phyloP scores from a whole-genome alignment of 176 grass and related monocot species.

The Bonia amplexicaulis region DNA sequence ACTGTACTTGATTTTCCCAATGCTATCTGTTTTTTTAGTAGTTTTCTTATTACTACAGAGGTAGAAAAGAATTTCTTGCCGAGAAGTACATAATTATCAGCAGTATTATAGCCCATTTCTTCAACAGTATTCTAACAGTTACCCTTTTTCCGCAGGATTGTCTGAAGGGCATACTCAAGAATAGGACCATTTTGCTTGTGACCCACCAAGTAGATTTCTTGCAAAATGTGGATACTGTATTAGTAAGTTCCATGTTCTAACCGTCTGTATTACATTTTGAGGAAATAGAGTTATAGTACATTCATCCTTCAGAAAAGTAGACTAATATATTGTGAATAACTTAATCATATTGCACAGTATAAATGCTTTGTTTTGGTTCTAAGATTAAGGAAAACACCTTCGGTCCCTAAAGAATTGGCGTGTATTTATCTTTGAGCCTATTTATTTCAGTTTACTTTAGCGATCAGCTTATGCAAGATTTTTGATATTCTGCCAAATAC shows the following conservation, averaged over 20 bases:
- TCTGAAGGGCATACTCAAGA: constrained; percentile 53
- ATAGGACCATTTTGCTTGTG: constrained; percentile 66
- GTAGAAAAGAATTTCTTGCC: background rate
- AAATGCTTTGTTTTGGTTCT: background rate
- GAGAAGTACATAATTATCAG: background rate
- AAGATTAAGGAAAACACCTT: background rate
- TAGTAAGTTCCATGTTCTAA: constrained; percentile 35
- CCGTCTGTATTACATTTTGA: background rate
- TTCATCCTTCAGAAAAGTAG: background rate
- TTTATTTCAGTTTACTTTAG: background rate
- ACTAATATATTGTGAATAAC: background rate
- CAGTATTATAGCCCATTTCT: background rate
- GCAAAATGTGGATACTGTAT: constrained; percentile 52
- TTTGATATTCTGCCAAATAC: background rate
- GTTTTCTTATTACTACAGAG: background rate
- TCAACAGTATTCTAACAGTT: background rate
- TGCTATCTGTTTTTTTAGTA: background rate
- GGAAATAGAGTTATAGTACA: background rate
- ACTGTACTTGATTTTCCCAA: background rate
- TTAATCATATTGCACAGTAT: background rate
- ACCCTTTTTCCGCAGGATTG: constrained; percentile 47
- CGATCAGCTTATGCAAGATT: background rate
- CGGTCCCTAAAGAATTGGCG: background rate
- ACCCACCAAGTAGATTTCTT: constrained; percentile 84
- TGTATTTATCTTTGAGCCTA: background rate